Base-by-base conservation (phyloP, 2,329 filamentous ascomycete species). In the Xylaria polymorpha region DNA sequence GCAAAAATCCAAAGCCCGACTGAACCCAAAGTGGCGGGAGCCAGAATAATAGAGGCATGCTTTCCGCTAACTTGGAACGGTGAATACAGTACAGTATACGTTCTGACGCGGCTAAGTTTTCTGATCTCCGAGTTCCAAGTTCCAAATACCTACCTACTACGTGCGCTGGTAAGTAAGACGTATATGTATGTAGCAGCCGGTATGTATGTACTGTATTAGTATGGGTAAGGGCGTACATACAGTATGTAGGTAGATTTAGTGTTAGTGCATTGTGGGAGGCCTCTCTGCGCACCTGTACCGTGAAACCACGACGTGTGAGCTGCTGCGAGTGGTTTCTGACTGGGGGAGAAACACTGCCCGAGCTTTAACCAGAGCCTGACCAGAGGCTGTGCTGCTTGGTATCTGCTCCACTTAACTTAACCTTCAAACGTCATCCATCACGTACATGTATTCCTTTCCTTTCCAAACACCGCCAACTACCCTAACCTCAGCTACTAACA, bases 291-390 rank as follows among this genome's bases (percentile, higher is more conserved):
- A 53, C 9, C 12, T 12, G 35, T 37, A 37, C 25, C 48, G 48
- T n/a, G 48, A 51, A 50, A 46, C 43, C 43, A 20, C 7, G 7
- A 15, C 43, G 14, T 25, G 20, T 20, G 20, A 50, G 10, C 20
- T 50, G 46, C 20, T 50, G n/a, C n/a, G 20, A 37, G 51, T 15
- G 35, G 53, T 39, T 56, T 56, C 53, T 15, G 9, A 56, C 20
- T 55, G 51, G 51, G 51, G 51, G 50, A 25, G 10, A 55, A 55
- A 37, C 51, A 55, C 51, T 39, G 35, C 53, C 53, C 32, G n/a
- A 56, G 53, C 32, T 32, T 56, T 39, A 3, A 56, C n/a, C n/a
- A n/a, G n/a, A n/a, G n/a, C n/a, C n/a, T n/a, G n/a, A n/a, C 32
- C 10, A 35, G 51, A 20, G 51, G 51, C 51, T 55, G 29, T 55